These are phyloP conservation scores for Gnomoniopsis sp. DNA, from an alignment of 2,329 filamentous ascomycete species.

Conservation along the genomic window DNA sequence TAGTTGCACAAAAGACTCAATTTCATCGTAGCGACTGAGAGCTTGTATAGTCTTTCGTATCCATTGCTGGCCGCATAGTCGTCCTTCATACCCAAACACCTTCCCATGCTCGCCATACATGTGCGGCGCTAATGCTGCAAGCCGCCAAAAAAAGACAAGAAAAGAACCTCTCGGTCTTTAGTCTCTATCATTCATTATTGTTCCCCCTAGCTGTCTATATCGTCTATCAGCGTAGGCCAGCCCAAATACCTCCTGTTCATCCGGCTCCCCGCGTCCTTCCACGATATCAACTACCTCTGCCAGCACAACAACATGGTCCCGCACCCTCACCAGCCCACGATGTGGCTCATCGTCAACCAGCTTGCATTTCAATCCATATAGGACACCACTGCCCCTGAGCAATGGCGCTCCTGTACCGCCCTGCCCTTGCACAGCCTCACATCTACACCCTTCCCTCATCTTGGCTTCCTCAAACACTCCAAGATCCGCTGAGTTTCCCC, in stretches of 20 bases:
- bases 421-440: slow-evolving; percentile 20
- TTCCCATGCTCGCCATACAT: no score
- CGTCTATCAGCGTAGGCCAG: slow-evolving; percentile 47
- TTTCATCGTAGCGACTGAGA: no score
- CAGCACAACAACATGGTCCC: slow-evolving; percentile 51
- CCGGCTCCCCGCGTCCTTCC: slow-evolving; percentile 25
- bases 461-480: slow-evolving; percentile 33
- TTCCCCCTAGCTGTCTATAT: slow-evolving; percentile 41
- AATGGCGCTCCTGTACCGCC: slow-evolving; percentile 33
- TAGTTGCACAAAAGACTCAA: no score
- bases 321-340: slow-evolving; percentile 41
- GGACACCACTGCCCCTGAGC: slow-evolving; percentile 48
- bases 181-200: slow-evolving; percentile 24
- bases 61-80: no score
- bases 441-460: slow-evolving; percentile 26
- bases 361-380: slow-evolving; percentile 41
- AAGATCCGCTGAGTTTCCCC: slow-evolving; percentile 39
- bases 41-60: no score
- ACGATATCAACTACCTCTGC: slow-evolving; percentile 48
- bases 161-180: no score
- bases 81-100: no score
- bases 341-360: slow-evolving; percentile 37
- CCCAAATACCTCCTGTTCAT: slow-evolving; percentile 34
- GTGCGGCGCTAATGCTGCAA: neutral
- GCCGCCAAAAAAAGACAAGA: neutral